Evolutionary conservation across 441 rosid genomes (phyloP).

Genomic region (Euphorbia neoarborescens): DNA sequence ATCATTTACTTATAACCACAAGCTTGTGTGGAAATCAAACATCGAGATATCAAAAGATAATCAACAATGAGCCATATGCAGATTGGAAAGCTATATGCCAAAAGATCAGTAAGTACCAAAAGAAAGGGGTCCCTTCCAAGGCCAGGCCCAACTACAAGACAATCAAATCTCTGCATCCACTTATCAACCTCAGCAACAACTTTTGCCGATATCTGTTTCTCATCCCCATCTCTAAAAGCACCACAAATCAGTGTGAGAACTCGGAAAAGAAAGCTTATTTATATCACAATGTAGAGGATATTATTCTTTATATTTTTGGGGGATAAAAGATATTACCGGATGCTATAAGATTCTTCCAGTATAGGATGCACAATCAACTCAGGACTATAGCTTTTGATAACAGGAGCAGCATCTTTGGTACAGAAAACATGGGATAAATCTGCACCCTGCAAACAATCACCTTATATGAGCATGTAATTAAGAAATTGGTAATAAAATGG

Average conservation of each 20-base stretch:
- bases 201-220: constrained; percentile 31
- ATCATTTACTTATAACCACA: background rate
- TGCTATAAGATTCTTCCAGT: constrained; percentile 69
- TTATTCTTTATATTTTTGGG: too few species aligned
- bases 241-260: constrained; percentile 11
- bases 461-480: constrained; percentile 2
- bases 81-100: background rate
- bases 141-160: constrained; percentile 92
- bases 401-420: constrained; percentile 86
- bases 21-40: background rate
- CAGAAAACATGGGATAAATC: constrained; percentile 97
- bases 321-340: constrained; percentile 33
- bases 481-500: background rate
- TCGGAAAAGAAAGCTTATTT: background rate
- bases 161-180: constrained; percentile 96
- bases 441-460: constrained; percentile 53
- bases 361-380: constrained; percentile 88
- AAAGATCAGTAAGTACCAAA: constrained; percentile 47
- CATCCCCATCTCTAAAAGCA: constrained; percentile 49
- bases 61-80: background rate
- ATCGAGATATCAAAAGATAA: background rate
- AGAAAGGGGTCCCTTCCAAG: constrained; percentile 93
- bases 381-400: constrained; percentile 91
- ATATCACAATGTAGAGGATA: background rate
- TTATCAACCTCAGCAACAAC: constrained; percentile 69